Evolutionary conservation across 371 early-diverging fungal genomes (phyloP).

Genomic region (Mucor sp.): DNA sequence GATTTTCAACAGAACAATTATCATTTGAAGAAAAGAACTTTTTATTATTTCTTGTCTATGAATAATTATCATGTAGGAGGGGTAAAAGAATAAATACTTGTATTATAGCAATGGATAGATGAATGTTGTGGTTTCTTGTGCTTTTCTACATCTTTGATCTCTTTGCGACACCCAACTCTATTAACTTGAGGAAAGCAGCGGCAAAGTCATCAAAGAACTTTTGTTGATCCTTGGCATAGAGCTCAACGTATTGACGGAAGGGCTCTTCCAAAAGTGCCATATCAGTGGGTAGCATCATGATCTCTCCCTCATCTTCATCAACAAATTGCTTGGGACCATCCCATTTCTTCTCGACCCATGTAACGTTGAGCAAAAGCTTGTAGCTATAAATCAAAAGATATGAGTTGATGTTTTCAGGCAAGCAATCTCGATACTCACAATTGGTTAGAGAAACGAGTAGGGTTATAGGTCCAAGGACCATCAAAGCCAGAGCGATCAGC

Average conservation of each 20-base stretch:
- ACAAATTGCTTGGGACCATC: constrained; percentile 76
- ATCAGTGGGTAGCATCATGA: constrained; percentile 93
- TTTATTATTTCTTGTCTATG: neutral
- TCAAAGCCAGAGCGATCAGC: constrained; percentile 80
- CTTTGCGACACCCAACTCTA: constrained; percentile 77
- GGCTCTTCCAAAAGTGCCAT: constrained; percentile 70
- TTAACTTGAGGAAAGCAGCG: constrained; percentile 76
- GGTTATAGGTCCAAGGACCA: constrained; percentile 89
- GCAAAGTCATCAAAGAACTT: constrained; percentile 82
- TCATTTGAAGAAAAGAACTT: neutral
- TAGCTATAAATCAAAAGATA: constrained; percentile 37
- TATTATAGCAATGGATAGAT: neutral
- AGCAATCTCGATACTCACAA: constrained; percentile 43
- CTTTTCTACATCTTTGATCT: constrained; percentile 43
- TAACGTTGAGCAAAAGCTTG: constrained; percentile 64
- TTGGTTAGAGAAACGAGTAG: constrained; percentile 83
- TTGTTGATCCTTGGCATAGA: constrained; percentile 79
- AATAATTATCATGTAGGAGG: neutral
- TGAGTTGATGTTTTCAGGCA: neutral
- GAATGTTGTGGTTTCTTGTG: neutral
- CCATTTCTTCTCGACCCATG: constrained; percentile 76
- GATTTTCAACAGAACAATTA: neutral
- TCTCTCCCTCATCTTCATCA: constrained; percentile 62
- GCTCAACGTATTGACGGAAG: constrained; percentile 75
- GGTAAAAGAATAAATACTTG: neutral